phyloP scores from a whole-genome alignment of 2,329 filamentous ascomycete species.

The Chrysoporthe puriensis region DNA sequence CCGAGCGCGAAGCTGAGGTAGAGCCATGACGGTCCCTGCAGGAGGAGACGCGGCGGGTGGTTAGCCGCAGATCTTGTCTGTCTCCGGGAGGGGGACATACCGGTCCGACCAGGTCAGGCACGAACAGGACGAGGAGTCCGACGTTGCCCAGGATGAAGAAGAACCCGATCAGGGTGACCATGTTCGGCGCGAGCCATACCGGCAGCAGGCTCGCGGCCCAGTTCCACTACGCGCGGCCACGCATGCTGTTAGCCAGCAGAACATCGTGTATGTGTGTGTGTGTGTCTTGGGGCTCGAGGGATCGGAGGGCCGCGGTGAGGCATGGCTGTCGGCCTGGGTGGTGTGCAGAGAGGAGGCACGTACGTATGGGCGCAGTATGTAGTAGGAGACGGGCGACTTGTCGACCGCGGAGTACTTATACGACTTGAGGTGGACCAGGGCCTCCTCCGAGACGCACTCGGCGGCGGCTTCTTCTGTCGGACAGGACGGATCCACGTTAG shows the following conservation, averaged over 20 bases:
- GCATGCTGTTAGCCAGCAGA: conserved; percentile 27
- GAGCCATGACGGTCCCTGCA: conserved; percentile 81
- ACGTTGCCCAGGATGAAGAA: conserved; percentile 91
- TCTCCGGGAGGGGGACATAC: conserved; percentile 54
- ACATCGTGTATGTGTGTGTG: conserved; percentile 1
- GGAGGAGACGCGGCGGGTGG: conserved; percentile 11
- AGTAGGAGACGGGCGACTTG: conserved; percentile 90
- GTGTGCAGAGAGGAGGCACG: conserved; percentile 40
- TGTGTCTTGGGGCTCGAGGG: conserved; percentile 6
- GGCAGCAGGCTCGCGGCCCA: conserved; percentile 89
- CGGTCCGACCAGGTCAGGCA: conserved; percentile 89
- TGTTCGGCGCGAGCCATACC: conserved; percentile 95
- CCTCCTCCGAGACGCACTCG: conserved; percentile 85
- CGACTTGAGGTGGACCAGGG: conserved; percentile 84
- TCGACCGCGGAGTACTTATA: conserved; percentile 99
- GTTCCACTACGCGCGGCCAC: conserved; percentile 76
- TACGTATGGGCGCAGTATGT: conserved; percentile 95
- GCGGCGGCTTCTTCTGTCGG: conserved; percentile 58
- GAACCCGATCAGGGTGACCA: conserved; percentile 95
- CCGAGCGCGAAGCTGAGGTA: conserved; percentile 96
- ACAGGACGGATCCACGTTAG: conserved; percentile 13
- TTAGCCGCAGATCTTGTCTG: conserved; percentile 19
- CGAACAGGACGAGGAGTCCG: conserved; percentile 70
- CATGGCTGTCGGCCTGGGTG: conserved; percentile 23
- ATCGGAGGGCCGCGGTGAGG: conserved; percentile 20